Base-by-base conservation (phyloP, 805 yeast genomes). In the Candida nonsorbophila region DNA sequence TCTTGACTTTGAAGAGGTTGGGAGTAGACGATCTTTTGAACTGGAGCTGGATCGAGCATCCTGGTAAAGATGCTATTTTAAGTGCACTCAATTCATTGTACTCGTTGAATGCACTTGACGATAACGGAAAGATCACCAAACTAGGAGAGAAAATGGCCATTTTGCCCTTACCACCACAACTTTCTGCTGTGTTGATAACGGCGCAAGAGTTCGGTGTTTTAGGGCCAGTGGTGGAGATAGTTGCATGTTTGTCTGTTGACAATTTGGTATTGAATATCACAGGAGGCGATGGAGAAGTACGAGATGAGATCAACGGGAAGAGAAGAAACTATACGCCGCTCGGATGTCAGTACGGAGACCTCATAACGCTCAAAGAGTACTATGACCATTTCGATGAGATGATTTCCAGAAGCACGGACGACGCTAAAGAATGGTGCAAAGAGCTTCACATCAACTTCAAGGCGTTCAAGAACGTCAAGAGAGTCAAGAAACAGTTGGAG, bases 31-130 rank as follows among this genome's bases (percentile, higher is more conserved):
- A 92, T 55, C 73, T 92, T 21, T 55, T 86, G 27, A 74, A 77
- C 35, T 92, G 97, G 88, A 67, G 84, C 13, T 92, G 98, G 97
- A 65, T 92, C 24, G 95, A 90, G 50, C 73, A 82, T 40, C 98
- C 98, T 0, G 88, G 92, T 3, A 70, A 74, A 40, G 83, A 79
- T 6, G 71, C 96, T 0, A 64, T 92, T 17, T 51, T 80, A 10
- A 63, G 86, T 28, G 94, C 96, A 0, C 64, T 92, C 32, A 75
- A 77, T 33, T 84, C 88, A 31, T 67, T 92, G 27, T 84, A 80
- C 47, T 69, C 85, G 7, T 61, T 92, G 24, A 79, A 78, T 6
- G 97, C 98, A 0, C 59, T 92, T 23, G 75, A 84, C 50, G 82
- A 79, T 40, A 43, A 55, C 1, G 97, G 97, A 1, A 61, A 71